phyloP scores from a whole-genome alignment of 139 green algal species.

The Closterium sp. region DNA sequence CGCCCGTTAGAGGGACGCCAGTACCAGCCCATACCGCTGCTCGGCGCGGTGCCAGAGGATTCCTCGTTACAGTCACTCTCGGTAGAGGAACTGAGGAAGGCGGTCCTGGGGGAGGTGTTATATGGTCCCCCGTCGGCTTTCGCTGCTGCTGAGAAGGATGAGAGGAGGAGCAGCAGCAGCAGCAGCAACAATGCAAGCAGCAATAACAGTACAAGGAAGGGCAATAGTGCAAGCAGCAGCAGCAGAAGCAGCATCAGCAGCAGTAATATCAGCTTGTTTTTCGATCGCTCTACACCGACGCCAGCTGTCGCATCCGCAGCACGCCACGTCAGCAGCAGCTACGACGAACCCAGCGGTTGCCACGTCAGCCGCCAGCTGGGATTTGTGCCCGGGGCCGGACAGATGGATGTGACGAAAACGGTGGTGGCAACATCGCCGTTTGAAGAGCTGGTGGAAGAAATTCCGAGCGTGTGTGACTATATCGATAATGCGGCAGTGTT shows the following conservation, averaged over 20 bases:
- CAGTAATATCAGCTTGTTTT: background rate
- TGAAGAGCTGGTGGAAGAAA: constrained; percentile 58
- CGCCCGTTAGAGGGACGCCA: background rate
- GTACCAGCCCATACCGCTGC: constrained; percentile 9
- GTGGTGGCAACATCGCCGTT: constrained; percentile 55
- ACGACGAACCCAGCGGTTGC: background rate
- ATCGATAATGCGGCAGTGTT: constrained; percentile 44
- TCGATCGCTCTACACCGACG: background rate
- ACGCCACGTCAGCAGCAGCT: background rate
- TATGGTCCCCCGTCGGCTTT: background rate
- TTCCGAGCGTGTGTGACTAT: constrained; percentile 34
- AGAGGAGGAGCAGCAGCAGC: background rate
- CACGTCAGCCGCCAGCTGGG: background rate
- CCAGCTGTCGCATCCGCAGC: background rate
- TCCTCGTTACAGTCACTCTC: background rate
- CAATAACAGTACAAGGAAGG: too few relatives aligned
- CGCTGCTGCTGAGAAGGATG: background rate
- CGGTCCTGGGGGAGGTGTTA: background rate
- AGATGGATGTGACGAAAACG: constrained; percentile 11
- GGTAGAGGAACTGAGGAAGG: background rate
- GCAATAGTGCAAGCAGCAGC: background rate
- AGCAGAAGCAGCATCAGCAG: background rate
- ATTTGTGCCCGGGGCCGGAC: background rate
- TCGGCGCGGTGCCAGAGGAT: constrained; percentile 2
- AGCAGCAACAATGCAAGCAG: background rate